phyloP scores from a whole-genome alignment of 805 yeast species.

The Torulaspora quercuum region DNA sequence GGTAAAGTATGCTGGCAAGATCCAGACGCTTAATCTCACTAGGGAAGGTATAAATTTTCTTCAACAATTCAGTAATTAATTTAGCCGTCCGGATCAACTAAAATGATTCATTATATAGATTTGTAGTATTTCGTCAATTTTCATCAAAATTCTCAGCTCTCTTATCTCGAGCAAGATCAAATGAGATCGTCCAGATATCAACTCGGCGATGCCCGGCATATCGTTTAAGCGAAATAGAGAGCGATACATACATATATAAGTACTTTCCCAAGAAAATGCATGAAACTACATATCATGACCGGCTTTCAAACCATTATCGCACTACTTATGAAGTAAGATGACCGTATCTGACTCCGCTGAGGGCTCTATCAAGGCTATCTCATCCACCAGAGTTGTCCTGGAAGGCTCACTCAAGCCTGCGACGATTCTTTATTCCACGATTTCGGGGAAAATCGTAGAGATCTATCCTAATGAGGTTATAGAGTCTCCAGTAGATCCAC shows the following conservation, averaged over 20 bases:
- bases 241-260: too few relatives aligned
- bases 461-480: conserved; percentile 41
- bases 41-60: conserved; percentile 28
- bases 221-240: too few relatives aligned
- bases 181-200: too few relatives aligned
- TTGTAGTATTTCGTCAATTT: not conserved
- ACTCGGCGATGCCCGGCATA: too few relatives aligned
- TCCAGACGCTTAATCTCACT: conserved; percentile 23
- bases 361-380: conserved; percentile 43
- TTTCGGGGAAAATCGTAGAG: conserved; percentile 56
- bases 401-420: conserved; percentile 50
- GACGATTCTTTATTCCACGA: conserved; percentile 58
- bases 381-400: conserved; percentile 57
- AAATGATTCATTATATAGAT: not conserved
- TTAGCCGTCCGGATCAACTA: too few relatives aligned
- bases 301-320: too few relatives aligned
- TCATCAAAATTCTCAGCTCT: too few relatives aligned
- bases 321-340: too few relatives aligned
- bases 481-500: conserved; percentile 39
- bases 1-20: conserved; percentile 23
- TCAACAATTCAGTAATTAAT: conserved; percentile 26
- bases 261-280: too few relatives aligned
- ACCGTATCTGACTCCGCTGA: conserved; percentile 10
- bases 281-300: too few relatives aligned
- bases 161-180: too few relatives aligned